Evolutionary conservation across 1,284 basidiomycete species (phyloP), one percentile per base, ranked within the genome.

Genomic region (Malassezia obtusa): DNA sequence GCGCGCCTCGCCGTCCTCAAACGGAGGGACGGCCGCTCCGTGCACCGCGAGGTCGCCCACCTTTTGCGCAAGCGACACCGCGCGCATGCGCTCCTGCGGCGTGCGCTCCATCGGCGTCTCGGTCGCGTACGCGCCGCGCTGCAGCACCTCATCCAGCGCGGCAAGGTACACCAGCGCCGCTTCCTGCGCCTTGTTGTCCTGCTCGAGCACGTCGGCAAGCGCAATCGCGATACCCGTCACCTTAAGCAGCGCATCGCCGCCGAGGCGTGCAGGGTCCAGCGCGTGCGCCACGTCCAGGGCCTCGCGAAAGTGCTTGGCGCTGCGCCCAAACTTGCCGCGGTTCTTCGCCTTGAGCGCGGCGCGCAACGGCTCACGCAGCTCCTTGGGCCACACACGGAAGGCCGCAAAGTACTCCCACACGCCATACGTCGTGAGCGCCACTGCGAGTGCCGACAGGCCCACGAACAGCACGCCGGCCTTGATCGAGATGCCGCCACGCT

Each of bases 191-290:
- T 30, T 48, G 46, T 8, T 64, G 61, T 64, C 59, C 4, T 60
- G 57, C 40, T 75, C 73, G 19, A 75, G 50, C 48, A 73, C 48
- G 2, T 58, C 60, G 10, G 61, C 67, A 8, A 74, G 59, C 0
- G 73, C 71, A 24, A 75, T 70, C 0, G 65, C 63, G 8, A 75
- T 71, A 14, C 74, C 74, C 1, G 69, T 62, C 10, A 64, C 61
- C 57, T 75, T 75, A 22, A 75, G 58, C 52, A 69, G 57, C 21
- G 49, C 56, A 35, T 63, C 57, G 4, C 45, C 48, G 37, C 59
- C 55, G 59, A 51, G 49, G 25, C 6, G 12, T 2, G 8, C 45
- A 9, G 47, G 30, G 22, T 47, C 59, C 43, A 63, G 52, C 10
- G 45, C 19, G 12, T 59, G 50, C 0, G 67, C 64, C 3, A 56